Evolutionary conservation across 345 rosid species (phyloP), one percentile per base, ranked within the genome.

Genomic region (Mercurialis annua): DNA sequence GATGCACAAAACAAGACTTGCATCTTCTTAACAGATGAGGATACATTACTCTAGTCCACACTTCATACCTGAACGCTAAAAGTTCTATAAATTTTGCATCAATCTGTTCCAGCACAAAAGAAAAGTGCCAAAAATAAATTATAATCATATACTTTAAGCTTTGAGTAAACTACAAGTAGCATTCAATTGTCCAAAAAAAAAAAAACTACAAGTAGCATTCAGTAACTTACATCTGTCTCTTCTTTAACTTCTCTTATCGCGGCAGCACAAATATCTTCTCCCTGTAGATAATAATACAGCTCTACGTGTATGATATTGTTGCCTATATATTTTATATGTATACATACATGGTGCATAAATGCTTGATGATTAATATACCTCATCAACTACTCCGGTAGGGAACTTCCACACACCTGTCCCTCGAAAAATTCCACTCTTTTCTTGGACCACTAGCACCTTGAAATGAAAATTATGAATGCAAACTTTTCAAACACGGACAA

Each of bases 191-290:
- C n/a, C n/a, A n/a, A n/a, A n/a, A n/a, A n/a, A n/a, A n/a, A n/a
- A n/a, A n/a, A 42, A 27, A 16, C 49, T 44, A 30, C 44, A 51
- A 55, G 23, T 30, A 40, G 29, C 57, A 53, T 6, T 29, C 34
- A 46, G 46, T 44, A 40, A 67, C 96, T 89, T 73, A 89, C 99
- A 55, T 85, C 89, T 4, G 99, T 94, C 81, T 87, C 99, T 87
- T 94, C 96, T 78, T 91, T 86, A 47, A 82, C 96, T 81, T 91
- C 99, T 79, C 99, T 86, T 16, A 86, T 80, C 17, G 91, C 95
- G 59, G 96, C 92, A 31, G 58, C 76, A 71, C 78, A 81, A 53
- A 94, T 72, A 75, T 89, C 91, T 76, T 94, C 96, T 26, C 97
- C 99, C 97, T 94, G 77, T 18, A 73, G 64, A 72, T 23, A 21